Base-by-base conservation (phyloP, 2,329 filamentous ascomycete genomes). In the Botryotinia calthae region DNA sequence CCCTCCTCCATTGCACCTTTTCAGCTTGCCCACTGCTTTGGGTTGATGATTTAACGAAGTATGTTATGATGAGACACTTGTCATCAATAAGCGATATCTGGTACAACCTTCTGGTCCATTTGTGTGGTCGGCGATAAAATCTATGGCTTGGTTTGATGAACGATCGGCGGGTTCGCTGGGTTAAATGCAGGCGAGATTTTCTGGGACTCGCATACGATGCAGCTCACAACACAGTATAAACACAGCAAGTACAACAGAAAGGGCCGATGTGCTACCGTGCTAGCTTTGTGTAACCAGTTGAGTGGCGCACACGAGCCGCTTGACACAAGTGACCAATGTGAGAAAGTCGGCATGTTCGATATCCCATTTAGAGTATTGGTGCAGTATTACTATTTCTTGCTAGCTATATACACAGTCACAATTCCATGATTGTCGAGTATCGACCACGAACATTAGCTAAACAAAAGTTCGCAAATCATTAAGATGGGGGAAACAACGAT, bases 1-100 rank as follows among this genome's bases (percentile, higher is more conserved):
- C 28, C n/a, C 46, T 22, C 46, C 25, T 67, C 40, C 48, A 58
- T 42, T 68, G 48, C 18, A 56, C 64, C n/a, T 68, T 66, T 68
- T 42, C 48, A 68, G 65, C 37, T 48, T 51, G 28, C 34, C 48
- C n/a, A 56, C n/a, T 56, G 31, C 34, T 18, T 68, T 34, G 37
- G 48, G 48, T 42, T 68, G 65, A 68, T 68, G 65, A 56, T 42
- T 37, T 56, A 34, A 48, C 37, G 37, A 56, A 68, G 48, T 68
- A 68, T 68, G 56, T 68, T 31, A 40, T 25, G 42, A 54, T 42
- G 64, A 67, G 51, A 67, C 48, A 54, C 46, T 54, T 48, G 10
- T 40, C 34, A 20, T 8, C 34, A 67, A 16, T 42, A 56, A 67
- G 64, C 48, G 25, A 56, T 31, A 56, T 42, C 34, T 67, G 18